Percentiles rank a stretch among this genome's conserved stretches.
Conservation (phyloP, 768 basidiomycete genomes). For the Sutorius australiensis region DNA sequence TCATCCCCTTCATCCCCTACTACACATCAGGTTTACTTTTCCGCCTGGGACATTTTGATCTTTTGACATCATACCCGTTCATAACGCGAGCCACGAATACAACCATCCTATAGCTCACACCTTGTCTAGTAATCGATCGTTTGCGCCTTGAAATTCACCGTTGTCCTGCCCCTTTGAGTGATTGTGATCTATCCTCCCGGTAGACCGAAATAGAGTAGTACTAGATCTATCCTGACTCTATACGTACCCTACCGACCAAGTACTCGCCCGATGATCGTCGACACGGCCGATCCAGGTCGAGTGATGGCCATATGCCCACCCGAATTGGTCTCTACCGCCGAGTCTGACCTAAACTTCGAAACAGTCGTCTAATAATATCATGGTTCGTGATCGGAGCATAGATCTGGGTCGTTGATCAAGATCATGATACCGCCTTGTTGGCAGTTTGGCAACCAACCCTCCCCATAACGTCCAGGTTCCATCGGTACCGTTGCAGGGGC, state of each 20-base stretch:
- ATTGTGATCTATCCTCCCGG: no score
- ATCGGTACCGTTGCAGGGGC: no score
- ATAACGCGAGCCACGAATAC: neutral
- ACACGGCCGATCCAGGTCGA: neutral
- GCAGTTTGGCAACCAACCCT: no score
- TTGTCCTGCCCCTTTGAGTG: neutral
- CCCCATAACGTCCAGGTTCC: no score
- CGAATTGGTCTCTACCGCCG: no score
- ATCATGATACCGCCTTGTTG: no score
- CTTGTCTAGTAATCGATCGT: conserved; percentile 1
- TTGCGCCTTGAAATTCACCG: neutral
- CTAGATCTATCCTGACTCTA: neutral
- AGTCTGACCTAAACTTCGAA: no score
- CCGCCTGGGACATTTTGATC: neutral
- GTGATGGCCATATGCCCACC: neutral
- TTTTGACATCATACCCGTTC: neutral
- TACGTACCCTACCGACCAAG: neutral
- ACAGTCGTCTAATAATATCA: no score
- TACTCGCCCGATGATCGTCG: neutral
- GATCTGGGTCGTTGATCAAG: no score
- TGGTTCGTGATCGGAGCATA: no score
- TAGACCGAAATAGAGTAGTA: neutral
- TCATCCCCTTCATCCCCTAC: conserved; percentile 9
- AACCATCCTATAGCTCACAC: conserved; percentile 9
- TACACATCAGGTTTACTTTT: neutral